These are phyloP conservation scores for Colletotrichum incanum DNA, from an alignment of 2,329 filamentous ascomycete genomes.

Conservation along the genomic window DNA sequence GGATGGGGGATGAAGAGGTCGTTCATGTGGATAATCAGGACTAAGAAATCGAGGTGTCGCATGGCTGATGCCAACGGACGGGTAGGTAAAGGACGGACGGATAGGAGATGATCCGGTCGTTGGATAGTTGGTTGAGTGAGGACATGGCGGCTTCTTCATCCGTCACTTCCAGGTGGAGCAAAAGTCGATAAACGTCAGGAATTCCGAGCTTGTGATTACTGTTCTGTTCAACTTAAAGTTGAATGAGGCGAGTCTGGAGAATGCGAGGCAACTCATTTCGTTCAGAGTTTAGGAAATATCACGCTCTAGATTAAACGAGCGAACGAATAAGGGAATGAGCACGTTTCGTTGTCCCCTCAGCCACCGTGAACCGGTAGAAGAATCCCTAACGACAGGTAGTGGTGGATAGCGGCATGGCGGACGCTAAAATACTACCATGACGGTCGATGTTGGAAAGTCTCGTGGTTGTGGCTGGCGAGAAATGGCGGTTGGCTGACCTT, in stretches of 20 bases:
- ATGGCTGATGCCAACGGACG: not conserved
- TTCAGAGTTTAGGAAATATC: not conserved
- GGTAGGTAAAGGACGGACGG: not conserved
- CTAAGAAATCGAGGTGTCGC: not conserved
- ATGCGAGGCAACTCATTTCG: not conserved
- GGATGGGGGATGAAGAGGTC: not conserved
- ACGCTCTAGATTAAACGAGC: not conserved
- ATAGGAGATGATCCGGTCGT: conserved; percentile 1
- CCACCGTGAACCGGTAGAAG: not conserved
- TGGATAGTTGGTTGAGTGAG: not conserved
- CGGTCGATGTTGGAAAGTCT: conserved; percentile 27
- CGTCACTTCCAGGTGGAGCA: not conserved
- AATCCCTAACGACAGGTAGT: not conserved
- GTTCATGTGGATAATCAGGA: conserved; percentile 10
- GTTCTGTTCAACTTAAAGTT: not conserved
- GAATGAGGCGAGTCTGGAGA: not conserved
- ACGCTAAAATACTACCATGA: conserved; percentile 25
- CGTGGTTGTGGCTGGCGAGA: conserved; percentile 37
- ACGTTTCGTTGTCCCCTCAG: conserved; percentile 10
- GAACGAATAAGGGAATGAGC: conserved; percentile 5
- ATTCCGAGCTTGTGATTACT: not conserved
- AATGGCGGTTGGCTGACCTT: conserved; percentile 33
- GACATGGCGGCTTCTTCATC: not conserved
- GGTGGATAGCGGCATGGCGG: conserved; percentile 12
- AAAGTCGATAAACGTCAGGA: not conserved